Evolutionary conservation across 257 asterid species (phyloP), one percentile per base, ranked within the genome.

Genomic region (Solanum pinnatisectum): DNA sequence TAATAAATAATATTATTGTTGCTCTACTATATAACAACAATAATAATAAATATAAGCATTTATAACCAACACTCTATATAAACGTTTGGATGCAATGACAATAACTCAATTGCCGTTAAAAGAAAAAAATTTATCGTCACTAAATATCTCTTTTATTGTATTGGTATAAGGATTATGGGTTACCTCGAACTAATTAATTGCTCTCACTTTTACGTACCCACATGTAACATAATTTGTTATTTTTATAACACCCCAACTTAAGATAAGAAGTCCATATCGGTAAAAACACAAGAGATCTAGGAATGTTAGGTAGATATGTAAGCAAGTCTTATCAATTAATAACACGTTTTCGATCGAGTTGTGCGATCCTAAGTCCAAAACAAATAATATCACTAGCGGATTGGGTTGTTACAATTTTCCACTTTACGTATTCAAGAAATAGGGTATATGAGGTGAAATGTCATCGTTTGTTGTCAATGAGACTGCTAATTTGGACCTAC

Each of bases 261-360:
- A 16, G 23, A 52, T 52, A 52, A 52, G 23, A 52, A 16, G 1
- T 52, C 0, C 10, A 16, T 2, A 52, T 5, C 10, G 0, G 0
- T 10, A 52, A 52, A n/a, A 52, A 52, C 8, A 2, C 1, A 52
- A 0, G 0, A 52, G 0, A 52, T 52, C 9, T 52, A 16, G 23
- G 0, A 4, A 52, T 52, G 1, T 16, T 49, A 0, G 0, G 8
- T 49, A 49, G 0, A 52, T 52, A 52, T 0, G 23, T 52, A 44
- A 44, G 18, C 6, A 52, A 0, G 10, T 52, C 9, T 52, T 52
- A 52, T 1, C 23, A 49, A 52, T 6, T 52, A 16, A 52, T 52
- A 0, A 52, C 8, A 18, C 3, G 0, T 16, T 52, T 18, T 52
- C 15, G 5, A 44, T 44, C 23, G 3, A 0, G 9, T 52, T 16